Evolutionary conservation across 352 stramenopile genomes (phyloP).

Genomic region (Pythium sp.): DNA sequence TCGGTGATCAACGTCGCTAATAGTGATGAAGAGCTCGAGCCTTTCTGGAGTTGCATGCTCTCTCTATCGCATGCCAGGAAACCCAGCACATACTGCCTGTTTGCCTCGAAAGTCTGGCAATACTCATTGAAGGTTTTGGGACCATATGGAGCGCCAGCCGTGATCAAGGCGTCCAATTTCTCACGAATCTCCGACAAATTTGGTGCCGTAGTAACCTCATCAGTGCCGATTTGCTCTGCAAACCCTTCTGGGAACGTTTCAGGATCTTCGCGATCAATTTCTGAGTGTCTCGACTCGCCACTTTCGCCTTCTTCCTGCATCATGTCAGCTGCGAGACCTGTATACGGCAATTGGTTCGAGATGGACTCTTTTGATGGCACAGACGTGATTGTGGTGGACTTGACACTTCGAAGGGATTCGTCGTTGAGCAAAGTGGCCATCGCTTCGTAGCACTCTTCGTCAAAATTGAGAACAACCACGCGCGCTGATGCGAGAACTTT

Average conservation of each 20-base stretch:
- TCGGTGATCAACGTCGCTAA: background rate
- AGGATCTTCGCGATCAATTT: background rate
- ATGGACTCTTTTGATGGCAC: constrained; percentile 11
- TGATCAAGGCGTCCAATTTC: constrained; percentile 7
- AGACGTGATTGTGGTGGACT: constrained; percentile 2
- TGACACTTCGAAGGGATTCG: constrained; percentile 9
- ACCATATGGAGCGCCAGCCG: background rate
- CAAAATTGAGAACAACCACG: constrained; percentile 56
- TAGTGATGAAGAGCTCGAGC: background rate
- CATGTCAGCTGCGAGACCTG: constrained; percentile 5
- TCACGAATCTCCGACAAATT: constrained; percentile 8
- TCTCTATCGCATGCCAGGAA: constrained; percentile 22
- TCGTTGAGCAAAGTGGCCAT: constrained; percentile 24
- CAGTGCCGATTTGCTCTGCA: background rate
- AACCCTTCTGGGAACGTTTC: background rate
- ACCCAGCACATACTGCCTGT: constrained; percentile 21
- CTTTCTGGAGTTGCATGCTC: background rate
- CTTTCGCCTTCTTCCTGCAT: constrained; percentile 9
- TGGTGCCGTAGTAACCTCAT: background rate
- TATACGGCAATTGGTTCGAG: constrained; percentile 9
- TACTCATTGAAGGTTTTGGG: constrained; percentile 31
- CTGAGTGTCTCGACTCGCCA: background rate
- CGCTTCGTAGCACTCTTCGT: constrained; percentile 70
- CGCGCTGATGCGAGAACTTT: constrained; percentile 38
- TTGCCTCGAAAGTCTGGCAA: constrained; percentile 21